Evolutionary conservation across 208 protist species (phyloP), one percentile per base, ranked within the genome.

Genomic region (Crithidia sp.): DNA sequence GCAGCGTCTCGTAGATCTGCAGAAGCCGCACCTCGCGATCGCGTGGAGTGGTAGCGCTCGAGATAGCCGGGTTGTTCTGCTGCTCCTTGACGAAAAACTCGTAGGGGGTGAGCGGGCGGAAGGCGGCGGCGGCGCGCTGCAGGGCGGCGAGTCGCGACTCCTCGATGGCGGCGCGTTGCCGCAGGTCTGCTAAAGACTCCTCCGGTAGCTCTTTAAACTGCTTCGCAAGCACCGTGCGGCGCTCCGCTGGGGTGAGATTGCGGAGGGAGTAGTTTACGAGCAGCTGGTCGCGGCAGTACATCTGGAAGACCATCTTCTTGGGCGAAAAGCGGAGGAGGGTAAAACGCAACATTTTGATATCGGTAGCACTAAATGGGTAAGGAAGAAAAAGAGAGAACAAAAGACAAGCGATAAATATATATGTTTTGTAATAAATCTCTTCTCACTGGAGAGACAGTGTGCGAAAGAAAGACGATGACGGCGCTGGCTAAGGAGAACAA

Each of bases 61-160:
- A 40, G 45, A 95, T 70, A 28, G 90, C 82, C 3, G 87, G 90
- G 77, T 91, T 95, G 9, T 64, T 60, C 12, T 58, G 16, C 61
- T 95, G 90, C 52, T 95, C 83, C 56, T 69, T 76, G 19, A 77
- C 79, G 49, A 95, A 95, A 16, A 87, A 69, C 61, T 92, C 85
- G 61, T 92, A 92, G n/a, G 82, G 56, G 7, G 82, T 76, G 64
- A 80, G 10, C 1, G 68, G 67, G 43, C 72, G 72, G 36, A 80
- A 74, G 12, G 17, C 16, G n/a, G 63, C 50, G 0, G 68, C 76
- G 5, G 65, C 66, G 13, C 70, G 69, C 39, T 76, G 41, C 28
- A 81, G 45, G 16, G 43, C 59, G 19, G 77, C 67, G 63, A 74
- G 60, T 14, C 67, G 67, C 10, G 54, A 53, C 58, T 81, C 62